Percentiles rank a stretch among this genome's conserved stretches.
Conservation (phyloP, 192 early-diverging fungal species). For the Linnemannia schmuckeri region DNA sequence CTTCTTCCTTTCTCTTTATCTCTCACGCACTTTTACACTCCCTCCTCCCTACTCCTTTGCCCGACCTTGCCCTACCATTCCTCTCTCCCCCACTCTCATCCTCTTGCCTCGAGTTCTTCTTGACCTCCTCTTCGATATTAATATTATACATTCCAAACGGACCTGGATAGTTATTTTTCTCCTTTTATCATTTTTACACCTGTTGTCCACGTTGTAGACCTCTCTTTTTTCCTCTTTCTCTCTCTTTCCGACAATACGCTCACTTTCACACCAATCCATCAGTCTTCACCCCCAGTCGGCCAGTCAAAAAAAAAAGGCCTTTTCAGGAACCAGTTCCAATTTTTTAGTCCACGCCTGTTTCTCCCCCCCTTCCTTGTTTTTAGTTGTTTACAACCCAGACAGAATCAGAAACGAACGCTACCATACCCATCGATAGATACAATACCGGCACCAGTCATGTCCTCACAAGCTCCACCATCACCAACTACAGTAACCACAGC, state of each 20-base stretch:
- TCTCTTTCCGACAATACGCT: not conserved
- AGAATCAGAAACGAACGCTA: not conserved
- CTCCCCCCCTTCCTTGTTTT: not conserved
- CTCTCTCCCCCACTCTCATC: no score
- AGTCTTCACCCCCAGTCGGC: no score
- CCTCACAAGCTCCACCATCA: not conserved
- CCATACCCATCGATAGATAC: not conserved
- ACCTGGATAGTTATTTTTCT: not conserved
- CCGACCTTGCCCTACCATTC: not conserved
- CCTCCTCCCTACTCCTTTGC: not conserved
- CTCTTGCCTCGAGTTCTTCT: not conserved
- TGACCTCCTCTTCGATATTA: not conserved
- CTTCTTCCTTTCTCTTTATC: not conserved
- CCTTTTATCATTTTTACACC: not conserved
- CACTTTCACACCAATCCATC: no score
- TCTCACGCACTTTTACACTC: not conserved
- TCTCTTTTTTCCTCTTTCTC: not conserved
- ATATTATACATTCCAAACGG: conserved; percentile 17
- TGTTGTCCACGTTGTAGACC: conserved; percentile 1
- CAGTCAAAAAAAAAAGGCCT: no score
- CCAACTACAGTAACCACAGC: not conserved
- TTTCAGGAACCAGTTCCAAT: no score
- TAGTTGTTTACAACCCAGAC: not conserved
- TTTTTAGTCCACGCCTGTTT: not conserved
- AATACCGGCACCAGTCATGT: not conserved